Evolutionary conservation across 2,329 filamentous ascomycete species (phyloP).

Genomic region (Sphaceloma murrayae): DNA sequence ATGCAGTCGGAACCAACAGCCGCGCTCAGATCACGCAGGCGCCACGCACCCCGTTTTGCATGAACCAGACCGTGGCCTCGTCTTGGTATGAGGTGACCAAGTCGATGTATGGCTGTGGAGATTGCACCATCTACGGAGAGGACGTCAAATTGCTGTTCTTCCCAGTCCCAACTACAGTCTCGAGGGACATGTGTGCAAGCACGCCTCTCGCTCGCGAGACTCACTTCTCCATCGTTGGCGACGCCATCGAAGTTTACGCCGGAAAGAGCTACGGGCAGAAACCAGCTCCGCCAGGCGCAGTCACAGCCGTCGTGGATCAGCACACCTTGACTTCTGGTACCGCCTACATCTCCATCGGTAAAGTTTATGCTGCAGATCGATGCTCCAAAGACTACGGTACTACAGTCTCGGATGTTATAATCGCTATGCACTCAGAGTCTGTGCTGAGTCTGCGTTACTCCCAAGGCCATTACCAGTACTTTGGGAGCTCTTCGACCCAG

Average conservation of each 20-base stretch:
- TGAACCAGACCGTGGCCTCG: slow-evolving; percentile 20
- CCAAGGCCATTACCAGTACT: slow-evolving; percentile 24
- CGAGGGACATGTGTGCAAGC: slow-evolving; percentile 25
- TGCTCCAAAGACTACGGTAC: slow-evolving; percentile 22
- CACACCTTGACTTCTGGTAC: slow-evolving; percentile 26
- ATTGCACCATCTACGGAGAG: slow-evolving; percentile 27
- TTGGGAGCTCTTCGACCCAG: slow-evolving; percentile 21
- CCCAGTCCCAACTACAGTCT: slow-evolving; percentile 22
- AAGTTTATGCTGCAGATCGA: slow-evolving; percentile 24
- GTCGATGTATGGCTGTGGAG: slow-evolving; percentile 24
- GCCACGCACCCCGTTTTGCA: slow-evolving; percentile 23
- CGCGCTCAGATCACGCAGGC: slow-evolving; percentile 19
- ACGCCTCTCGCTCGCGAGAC: slow-evolving; percentile 24
- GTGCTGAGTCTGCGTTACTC: slow-evolving; percentile 25
- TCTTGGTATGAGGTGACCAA: slow-evolving; percentile 17
- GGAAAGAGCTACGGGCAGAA: slow-evolving; percentile 20
- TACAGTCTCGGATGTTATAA: slow-evolving; percentile 22
- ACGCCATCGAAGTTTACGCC: slow-evolving; percentile 23
- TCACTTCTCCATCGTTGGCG: slow-evolving; percentile 20
- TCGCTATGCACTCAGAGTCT: slow-evolving; percentile 25
- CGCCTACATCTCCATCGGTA: slow-evolving; percentile 26
- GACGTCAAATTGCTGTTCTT: slow-evolving; percentile 27
- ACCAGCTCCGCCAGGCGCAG: neutral
- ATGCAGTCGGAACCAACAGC: slow-evolving; percentile 13
- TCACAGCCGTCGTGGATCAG: slow-evolving; percentile 20